Base-by-base conservation (phyloP, 2,329 filamentous ascomycete genomes). In the Aspergillus ochraceus region DNA sequence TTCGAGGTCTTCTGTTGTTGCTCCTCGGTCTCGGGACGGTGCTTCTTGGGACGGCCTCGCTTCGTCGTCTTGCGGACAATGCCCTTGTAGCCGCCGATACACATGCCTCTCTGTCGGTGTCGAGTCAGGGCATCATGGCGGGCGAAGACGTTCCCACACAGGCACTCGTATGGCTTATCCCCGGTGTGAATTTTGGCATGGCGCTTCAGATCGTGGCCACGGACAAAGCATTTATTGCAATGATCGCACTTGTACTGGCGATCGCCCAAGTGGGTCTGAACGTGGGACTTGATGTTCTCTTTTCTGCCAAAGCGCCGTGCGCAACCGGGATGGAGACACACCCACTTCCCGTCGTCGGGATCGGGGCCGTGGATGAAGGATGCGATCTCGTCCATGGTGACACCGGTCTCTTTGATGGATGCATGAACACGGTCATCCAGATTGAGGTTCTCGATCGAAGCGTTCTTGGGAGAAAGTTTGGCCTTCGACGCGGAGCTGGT, bases 261-360 rank as follows among this genome's bases (percentile, higher is more conserved):
- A 75, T 99, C 95, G 70, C 96, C 95, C 64, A 99, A 88, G 77
- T 99, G 95, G 3, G 95, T 99, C 78, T 99, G 95, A 14, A 99
- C 91, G 75, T 99, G 95, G 0, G 93, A 96, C 75, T 97, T 96
- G 81, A 98, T 97, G 78, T 99, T 98, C 76, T 99, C 95, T 76
- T 97, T 96, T 68, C 95, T 87, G n/a, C 93, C 94, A 73, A 99
- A 98, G 55, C 88, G 86, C 76, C 97, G 96, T 67, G 88, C 86
- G 76, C 95, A 99, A 29, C 88, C 88, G 9, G 91, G 81, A 68
- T 80, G 93, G n/a, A 86, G 77, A 72, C 90, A 95, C 6, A 88
- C 81, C 89, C 90, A 95, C 76, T 92, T 92, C 67, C 88, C 88
- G 67, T 92, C 90, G n/a, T 76, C 73, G 2, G 86, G 80, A 67